Base-by-base conservation (phyloP, 352 stramenopile genomes). In the Globisporangium iwayamae region DNA sequence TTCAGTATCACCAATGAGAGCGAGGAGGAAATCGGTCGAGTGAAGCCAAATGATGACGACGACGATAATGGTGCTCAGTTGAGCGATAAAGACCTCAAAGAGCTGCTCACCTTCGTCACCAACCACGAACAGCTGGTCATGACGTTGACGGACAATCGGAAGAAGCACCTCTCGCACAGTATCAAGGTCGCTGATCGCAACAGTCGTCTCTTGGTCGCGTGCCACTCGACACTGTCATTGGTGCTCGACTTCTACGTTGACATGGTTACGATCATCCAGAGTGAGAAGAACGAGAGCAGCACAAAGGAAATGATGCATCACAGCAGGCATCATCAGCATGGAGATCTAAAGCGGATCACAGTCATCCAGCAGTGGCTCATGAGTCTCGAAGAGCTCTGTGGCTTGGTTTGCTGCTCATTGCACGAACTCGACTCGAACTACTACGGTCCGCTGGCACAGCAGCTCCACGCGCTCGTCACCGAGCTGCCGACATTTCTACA, bases 211-310 rank as follows among this genome's bases (percentile, higher is more conserved):
- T 38, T 78, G 3, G 25, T 60, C 7, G 71, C 66, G 3, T 66
- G 78, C 25, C 77, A 86, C 57, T 61, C 64, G 1, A 68, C 78
- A 48, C 53, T 81, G 7, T 72, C 67, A 25, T 63, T 86, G 18
- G 63, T 61, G 8, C 65, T 80, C 16, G 77, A 86, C 38, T 75
- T 71, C 34, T 82, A 69, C 48, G 32, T 83, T 4, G 77, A 86
- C 41, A 56, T 65, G 63, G 11, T 69, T 13, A 43, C 41, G n/a
- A 22, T 58, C 18, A 32, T 53, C 22, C 51, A 62, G 18, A 55
- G 6, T 2, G 58, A 70, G 32, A 66, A 51, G 28, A 56, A 20
- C 32, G 43, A 41, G 11, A 28, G 32, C 20, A 28, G 32, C 20
- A 60, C 14, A 18, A 22, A n/a, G 0, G 56, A 63, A 9, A 16